Evolutionary conservation across 2,329 filamentous ascomycete species (phyloP), one percentile per base, ranked within the genome.

Genomic region (Pyrenochaeta sp.): DNA sequence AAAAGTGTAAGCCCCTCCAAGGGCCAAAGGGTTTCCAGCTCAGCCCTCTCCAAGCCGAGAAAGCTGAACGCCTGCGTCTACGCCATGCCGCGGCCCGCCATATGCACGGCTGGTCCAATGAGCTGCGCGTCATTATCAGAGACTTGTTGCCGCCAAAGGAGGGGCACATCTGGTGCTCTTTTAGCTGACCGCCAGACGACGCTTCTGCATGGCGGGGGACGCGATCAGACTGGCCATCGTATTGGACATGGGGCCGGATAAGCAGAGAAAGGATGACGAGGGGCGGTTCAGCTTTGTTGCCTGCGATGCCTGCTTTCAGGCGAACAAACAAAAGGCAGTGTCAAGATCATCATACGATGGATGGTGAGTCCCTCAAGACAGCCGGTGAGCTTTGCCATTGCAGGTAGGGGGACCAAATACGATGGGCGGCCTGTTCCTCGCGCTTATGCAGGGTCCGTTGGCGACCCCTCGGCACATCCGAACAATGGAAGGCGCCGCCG

Each of bases 361-460:
- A 27, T 27, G 4, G 9, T 27, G 23, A 27, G 23, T 27, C 23
- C 23, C 9, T 27, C 23, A 27, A 27, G 10, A 12, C 12, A 36
- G 33, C 18, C 20, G 21, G 35, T 21, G 18, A 39, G n/a, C 18
- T 39, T 18, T n/a, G n/a, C n/a, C n/a, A n/a, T n/a, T n/a, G n/a
- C n/a, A n/a, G n/a, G n/a, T n/a, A n/a, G n/a, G n/a, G n/a, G n/a
- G 17, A 4, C 3, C 12, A 18, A 10, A n/a, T n/a, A n/a, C 36
- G 17, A 20, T 14, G 36, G n/a, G 18, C 14, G 39, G 54, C 27
- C 27, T 52, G 23, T 21, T 27, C 44, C 36, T 39, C 45, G 54
- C 54, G 37, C 51, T 58, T 56, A 61, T 61, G 58, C 58, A 61
- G 52, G 51, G 51, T 53, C 48, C 33, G 21, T 39, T 14, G n/a